Evolutionary conservation across 1,284 basidiomycete genomes (phyloP).

Genomic region (Coriolopsis trogii): DNA sequence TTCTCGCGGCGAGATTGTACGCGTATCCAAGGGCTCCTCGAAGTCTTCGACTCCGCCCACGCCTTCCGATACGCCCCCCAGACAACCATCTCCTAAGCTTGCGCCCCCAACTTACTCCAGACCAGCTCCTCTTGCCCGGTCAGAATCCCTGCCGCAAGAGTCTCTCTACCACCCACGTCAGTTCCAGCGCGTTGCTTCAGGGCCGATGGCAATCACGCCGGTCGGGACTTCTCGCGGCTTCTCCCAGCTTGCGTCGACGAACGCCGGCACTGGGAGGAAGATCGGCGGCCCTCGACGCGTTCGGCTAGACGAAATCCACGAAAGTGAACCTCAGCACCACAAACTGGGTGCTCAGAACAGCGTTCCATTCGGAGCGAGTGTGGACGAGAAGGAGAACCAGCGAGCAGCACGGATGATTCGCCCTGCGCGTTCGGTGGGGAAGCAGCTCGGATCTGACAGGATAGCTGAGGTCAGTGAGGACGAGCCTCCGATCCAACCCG

Average conservation of each 20-base stretch:
- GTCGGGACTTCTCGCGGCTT: slow-evolving; percentile 35
- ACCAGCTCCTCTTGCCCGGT: slow-evolving; percentile 61
- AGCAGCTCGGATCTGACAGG: slow-evolving; percentile 21
- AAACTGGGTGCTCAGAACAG: too few relatives aligned
- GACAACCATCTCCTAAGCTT: slow-evolving; percentile 33
- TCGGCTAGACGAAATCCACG: slow-evolving; percentile 42
- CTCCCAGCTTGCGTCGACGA: slow-evolving; percentile 29
- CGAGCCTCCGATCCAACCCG: slow-evolving; percentile 14
- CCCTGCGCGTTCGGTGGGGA: slow-evolving; percentile 14
- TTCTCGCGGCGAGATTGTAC: slow-evolving; percentile 60
- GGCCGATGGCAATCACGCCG: slow-evolving; percentile 39
- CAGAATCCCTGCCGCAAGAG: slow-evolving; percentile 53
- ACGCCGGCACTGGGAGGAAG: slow-evolving; percentile 39
- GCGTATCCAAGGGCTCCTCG: slow-evolving; percentile 47
- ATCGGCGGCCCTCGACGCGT: slow-evolving; percentile 44
- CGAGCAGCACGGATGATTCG: slow-evolving; percentile 25
- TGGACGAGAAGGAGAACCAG: slow-evolving; percentile 40
- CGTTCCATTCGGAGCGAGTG: too few relatives aligned
- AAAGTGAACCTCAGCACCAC: slow-evolving; percentile 33
- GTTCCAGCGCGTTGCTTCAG: slow-evolving; percentile 66
- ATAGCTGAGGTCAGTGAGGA: slow-evolving; percentile 22
- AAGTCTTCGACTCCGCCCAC: slow-evolving; percentile 43
- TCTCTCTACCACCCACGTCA: slow-evolving; percentile 42
- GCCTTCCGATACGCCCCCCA: slow-evolving; percentile 39
- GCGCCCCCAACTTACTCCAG: slow-evolving; percentile 26